Conservation (phyloP, 768 basidiomycete species). For the Ramaria sp. region DNA sequence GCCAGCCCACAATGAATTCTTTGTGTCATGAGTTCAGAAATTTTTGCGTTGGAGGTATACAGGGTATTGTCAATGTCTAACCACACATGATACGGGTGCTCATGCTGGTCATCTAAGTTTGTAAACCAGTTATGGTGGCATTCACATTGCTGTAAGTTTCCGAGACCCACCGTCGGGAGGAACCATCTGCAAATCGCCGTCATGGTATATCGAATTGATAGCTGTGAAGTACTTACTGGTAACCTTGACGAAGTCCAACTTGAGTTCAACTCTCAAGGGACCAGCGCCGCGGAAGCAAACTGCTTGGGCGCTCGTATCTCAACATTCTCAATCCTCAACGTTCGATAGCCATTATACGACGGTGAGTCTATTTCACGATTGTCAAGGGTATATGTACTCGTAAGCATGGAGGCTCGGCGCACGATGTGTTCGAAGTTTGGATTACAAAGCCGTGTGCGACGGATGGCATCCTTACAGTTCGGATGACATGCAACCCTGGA, state of each 20-base stretch:
- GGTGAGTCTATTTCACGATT: constrained; percentile 5
- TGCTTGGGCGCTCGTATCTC: not conserved
- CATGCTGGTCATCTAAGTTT: constrained; percentile 40
- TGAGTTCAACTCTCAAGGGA: not conserved
- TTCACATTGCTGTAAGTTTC: not conserved
- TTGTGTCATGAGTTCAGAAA: constrained; percentile 70
- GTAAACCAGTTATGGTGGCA: not conserved
- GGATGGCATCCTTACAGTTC: constrained; percentile 22
- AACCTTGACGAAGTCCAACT: too few relatives aligned
- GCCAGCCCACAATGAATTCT: constrained; percentile 56
- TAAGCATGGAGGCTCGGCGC: not conserved
- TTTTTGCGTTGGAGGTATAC: constrained; percentile 65
- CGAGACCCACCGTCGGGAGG: not conserved
- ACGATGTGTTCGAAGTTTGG: not conserved
- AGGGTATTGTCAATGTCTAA: constrained; percentile 87
- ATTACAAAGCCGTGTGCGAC: constrained; percentile 8
- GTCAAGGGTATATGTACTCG: not conserved
- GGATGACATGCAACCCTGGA: constrained; percentile 22
- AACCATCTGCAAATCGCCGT: not conserved
- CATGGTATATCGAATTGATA: not conserved
- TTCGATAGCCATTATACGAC: constrained; percentile 1
- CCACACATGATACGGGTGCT: constrained; percentile 50
- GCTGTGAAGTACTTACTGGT: too few relatives aligned
- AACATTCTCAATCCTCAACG: constrained; percentile 5
- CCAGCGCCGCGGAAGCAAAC: not conserved